Evolutionary conservation across 495 filamentous ascomycete genomes (phyloP), one percentile per base, ranked within the genome.

Genomic region (Umbilicaria muhlenbergii): DNA sequence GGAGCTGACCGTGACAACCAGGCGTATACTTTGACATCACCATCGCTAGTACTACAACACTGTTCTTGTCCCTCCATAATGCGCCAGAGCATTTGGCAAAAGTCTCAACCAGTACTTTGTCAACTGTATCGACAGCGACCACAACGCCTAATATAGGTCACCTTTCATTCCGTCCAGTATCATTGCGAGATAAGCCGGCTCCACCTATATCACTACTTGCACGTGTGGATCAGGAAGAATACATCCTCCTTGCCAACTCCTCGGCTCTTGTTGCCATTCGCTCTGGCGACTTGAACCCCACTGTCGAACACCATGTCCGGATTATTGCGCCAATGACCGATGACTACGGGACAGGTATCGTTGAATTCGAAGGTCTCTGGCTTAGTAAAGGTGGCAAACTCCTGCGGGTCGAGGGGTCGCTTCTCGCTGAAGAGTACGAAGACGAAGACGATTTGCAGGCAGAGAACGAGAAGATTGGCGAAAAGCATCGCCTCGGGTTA

Each of bases 1-100:
- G 2, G 24, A 6, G 24, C 24, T 28, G 24, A 28, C 24, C 24
- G 24, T 28, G n/a, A 24, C 24, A 8, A 28, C n/a, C 11, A 63
- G 61, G 61, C 6, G 61, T 62, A 14, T 65, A 62, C 39, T 59
- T 63, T 44, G 61, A 65, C 17, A 49, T 63, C 43, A 49, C 36
- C 0, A 42, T 65, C 14, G 56, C 47, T 18, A 55, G 52, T 18
- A 63, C 50, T 0, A 56, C 47, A 17, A 54, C 57, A 7, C 18
- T 65, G 34, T 41, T 64, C 18, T 41, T 65, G 4, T 56, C 61
- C n/a, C 55, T 65, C 18, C 51, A 51, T 17, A 65, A 65, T 34
- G 40, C 39, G n/a, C 42, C 36, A 8, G 35, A 35, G 13, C 37
- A 35, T 38, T 16, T 24, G 5, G 35, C 36, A 24, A 15, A 39